phyloP scores from a whole-genome alignment of 495 filamentous ascomycete genomes.

The Talaromyces thailandensis region DNA sequence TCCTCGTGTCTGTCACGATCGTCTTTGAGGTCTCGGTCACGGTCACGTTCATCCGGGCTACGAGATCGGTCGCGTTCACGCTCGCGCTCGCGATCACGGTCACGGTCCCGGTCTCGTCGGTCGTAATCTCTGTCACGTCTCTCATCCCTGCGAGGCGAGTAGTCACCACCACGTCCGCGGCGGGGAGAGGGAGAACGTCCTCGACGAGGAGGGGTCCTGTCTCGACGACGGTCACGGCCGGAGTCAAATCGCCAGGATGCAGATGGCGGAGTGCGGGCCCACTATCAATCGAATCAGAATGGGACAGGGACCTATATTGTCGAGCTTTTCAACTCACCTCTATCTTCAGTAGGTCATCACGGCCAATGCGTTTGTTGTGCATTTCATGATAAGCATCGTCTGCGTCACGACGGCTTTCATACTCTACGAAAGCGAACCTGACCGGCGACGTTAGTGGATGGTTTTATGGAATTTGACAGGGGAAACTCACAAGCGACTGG shows the following conservation, averaged over 20 bases:
- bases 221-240: constrained; percentile 64
- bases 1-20: constrained; percentile 69
- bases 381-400: constrained; percentile 99
- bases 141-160: constrained; percentile 86
- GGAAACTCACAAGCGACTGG: constrained; percentile 76
- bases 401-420: constrained; percentile 96
- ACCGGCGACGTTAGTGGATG: background rate
- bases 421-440: constrained; percentile 98
- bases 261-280: constrained; percentile 96
- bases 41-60: constrained; percentile 47
- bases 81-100: constrained; percentile 54
- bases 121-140: constrained; percentile 70
- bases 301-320: background rate
- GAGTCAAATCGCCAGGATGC: constrained; percentile 98
- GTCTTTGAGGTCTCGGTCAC: constrained; percentile 63
- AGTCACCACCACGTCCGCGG: constrained; percentile 69
- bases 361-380: constrained; percentile 98
- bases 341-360: constrained; percentile 95
- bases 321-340: constrained; percentile 53
- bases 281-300: constrained; percentile 43
- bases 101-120: constrained; percentile 60
- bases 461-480: background rate
- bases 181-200: constrained; percentile 65
- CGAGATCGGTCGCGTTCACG: constrained; percentile 56
- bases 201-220: constrained; percentile 74